Percentiles rank a stretch among this genome's conserved stretches.
These are phyloP conservation scores for Coemansia asiatica DNA, from an alignment of 192 early-diverging fungal species.

Conservation along the genomic window DNA sequence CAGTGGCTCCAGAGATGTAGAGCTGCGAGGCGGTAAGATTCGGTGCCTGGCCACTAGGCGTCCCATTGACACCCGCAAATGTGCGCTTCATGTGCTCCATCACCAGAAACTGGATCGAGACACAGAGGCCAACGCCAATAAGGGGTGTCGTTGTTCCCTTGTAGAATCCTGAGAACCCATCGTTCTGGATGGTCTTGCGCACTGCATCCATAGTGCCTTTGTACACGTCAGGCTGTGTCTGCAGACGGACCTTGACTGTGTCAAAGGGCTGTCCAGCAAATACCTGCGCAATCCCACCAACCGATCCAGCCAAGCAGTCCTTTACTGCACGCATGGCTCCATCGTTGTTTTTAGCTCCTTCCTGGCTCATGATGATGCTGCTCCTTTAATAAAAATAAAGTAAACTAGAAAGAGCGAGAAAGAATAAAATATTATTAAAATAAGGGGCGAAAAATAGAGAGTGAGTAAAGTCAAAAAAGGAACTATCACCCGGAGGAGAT, in stretches of 20 bases:
- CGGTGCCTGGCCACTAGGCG: conserved; percentile 39
- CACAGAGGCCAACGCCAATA: conserved; percentile 91
- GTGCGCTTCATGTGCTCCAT: conserved; percentile 85
- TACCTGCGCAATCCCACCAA: conserved; percentile 76
- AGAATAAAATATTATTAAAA: conserved; percentile 4
- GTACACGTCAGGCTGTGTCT: conserved; percentile 87
- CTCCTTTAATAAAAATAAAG: background rate
- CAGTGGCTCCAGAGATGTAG: conserved; percentile 79
- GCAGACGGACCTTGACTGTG: conserved; percentile 87
- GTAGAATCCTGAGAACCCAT: conserved; percentile 85
- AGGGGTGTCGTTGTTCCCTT: conserved; percentile 94
- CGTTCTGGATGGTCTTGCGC: conserved; percentile 74
- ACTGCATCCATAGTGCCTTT: conserved; percentile 85
- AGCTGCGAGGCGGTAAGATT: conserved; percentile 76
- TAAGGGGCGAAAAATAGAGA: conserved; percentile 8
- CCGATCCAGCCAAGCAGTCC: conserved; percentile 73
- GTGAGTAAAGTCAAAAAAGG: background rate
- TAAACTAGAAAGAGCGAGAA: conserved; percentile 9
- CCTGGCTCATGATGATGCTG: background rate
- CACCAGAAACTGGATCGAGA: conserved; percentile 95
- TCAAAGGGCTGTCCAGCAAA: conserved; percentile 80
- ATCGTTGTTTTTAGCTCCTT: conserved; percentile 8
- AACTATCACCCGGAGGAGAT: background rate
- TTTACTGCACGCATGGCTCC: conserved; percentile 65
- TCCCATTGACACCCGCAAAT: conserved; percentile 63